A percentile compares a stretch with the other conserved stretches of the same genome.
phyloP scores from a whole-genome alignment of 208 protist genomes.

The Leishmania arabica region DNA sequence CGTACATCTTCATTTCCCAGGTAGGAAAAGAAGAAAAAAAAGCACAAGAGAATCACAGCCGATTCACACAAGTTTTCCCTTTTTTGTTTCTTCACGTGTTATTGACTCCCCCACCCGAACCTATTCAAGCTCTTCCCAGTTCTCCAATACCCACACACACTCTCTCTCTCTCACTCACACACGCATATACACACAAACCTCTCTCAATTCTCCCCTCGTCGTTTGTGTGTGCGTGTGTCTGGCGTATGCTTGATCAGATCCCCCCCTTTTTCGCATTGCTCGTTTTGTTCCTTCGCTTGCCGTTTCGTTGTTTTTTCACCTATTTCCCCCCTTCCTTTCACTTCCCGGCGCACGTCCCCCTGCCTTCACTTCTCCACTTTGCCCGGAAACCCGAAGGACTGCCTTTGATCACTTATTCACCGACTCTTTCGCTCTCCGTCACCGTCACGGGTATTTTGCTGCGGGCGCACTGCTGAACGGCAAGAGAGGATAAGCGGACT shows the following conservation, averaged over 20 bases:
- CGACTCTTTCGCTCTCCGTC: neutral
- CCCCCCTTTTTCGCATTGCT: neutral
- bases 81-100: neutral
- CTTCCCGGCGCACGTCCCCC: neutral
- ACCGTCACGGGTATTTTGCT: neutral
- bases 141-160: neutral
- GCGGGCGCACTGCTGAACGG: neutral
- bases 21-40: conserved; percentile 1
- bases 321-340: neutral
- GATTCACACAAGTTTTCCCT: neutral
- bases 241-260: neutral
- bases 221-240: neutral
- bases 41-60: neutral
- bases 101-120: neutral
- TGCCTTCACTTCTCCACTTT: neutral
- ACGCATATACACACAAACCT: neutral
- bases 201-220: neutral
- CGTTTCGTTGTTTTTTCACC: neutral
- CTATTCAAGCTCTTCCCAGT: neutral
- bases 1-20: neutral
- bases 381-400: neutral
- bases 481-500: neutral
- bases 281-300: neutral
- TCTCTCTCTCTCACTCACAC: neutral
- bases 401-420: neutral